Evolutionary conservation across 345 rosid genomes (phyloP).

Genomic region (Dovyalis caffra): DNA sequence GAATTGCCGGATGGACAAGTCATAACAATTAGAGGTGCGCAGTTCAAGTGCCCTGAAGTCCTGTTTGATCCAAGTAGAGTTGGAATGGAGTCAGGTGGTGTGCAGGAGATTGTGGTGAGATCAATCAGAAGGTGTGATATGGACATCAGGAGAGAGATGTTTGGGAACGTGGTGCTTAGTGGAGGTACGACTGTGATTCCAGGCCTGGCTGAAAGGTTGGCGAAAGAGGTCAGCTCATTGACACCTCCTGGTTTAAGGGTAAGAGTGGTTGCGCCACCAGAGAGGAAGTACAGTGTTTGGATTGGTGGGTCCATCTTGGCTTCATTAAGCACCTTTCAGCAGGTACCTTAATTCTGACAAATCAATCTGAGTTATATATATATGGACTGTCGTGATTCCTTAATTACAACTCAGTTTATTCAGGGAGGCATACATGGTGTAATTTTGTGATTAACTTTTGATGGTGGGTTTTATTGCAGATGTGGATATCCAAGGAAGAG

Average conservation of each 20-base stretch:
- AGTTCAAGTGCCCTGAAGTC: slow-evolving; percentile 48
- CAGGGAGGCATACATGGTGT: too few relatives aligned
- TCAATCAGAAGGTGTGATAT: slow-evolving; percentile 44
- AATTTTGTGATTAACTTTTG: neutral
- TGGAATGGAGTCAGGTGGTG: slow-evolving; percentile 51
- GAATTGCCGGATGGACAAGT: slow-evolving; percentile 58
- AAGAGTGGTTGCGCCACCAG: slow-evolving; percentile 54
- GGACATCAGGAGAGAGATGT: slow-evolving; percentile 47
- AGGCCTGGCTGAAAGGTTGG: slow-evolving; percentile 48
- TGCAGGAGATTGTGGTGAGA: slow-evolving; percentile 42
- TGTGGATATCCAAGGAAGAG: slow-evolving; percentile 31
- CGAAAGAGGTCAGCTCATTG: slow-evolving; percentile 41
- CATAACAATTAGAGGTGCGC: slow-evolving; percentile 44
- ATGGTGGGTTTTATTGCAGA: slow-evolving; percentile 16
- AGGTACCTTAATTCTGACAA: slow-evolving; percentile 20
- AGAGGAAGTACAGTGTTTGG: slow-evolving; percentile 57
- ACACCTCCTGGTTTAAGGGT: slow-evolving; percentile 47
- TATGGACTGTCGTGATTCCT: too few relatives aligned
- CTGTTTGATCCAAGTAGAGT: slow-evolving; percentile 42
- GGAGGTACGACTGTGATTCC: slow-evolving; percentile 52
- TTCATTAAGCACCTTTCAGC: slow-evolving; percentile 53
- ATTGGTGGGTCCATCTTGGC: slow-evolving; percentile 58
- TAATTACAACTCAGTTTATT: too few relatives aligned
- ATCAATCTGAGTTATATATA: too few relatives aligned
- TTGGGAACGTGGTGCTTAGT: slow-evolving; percentile 51